Conservation (phyloP, 2,329 filamentous ascomycete genomes). For the Lasiodiplodia citricola region DNA sequence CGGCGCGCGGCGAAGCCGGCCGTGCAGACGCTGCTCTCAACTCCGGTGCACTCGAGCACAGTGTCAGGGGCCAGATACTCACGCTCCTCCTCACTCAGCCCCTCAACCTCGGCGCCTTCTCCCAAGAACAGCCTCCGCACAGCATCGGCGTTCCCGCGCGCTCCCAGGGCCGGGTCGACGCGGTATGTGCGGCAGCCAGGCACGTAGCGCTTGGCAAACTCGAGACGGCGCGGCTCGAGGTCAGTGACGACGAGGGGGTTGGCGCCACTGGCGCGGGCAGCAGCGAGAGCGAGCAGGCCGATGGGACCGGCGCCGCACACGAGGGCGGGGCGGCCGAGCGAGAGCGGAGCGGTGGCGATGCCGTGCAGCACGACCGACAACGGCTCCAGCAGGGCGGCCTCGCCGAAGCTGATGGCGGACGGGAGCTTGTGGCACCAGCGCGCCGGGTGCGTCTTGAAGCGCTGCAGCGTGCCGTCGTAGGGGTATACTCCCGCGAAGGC, state of each 20-base stretch:
- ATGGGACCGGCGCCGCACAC: constrained; percentile 70
- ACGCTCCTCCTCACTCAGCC: constrained; percentile 56
- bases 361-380: constrained; percentile 67
- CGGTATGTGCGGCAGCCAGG: constrained; percentile 61
- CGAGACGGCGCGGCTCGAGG: constrained; percentile 60
- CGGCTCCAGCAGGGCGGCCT: constrained; percentile 69
- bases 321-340: constrained; percentile 60
- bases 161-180: constrained; percentile 53
- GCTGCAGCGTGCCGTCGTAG: constrained; percentile 64
- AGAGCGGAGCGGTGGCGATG: constrained; percentile 59
- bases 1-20: constrained; percentile 62
- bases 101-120: constrained; percentile 57
- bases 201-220: constrained; percentile 63
- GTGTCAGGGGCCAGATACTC: constrained; percentile 52
- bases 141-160: constrained; percentile 56
- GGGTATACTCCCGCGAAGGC: constrained; percentile 67
- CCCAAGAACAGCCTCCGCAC: constrained; percentile 62
- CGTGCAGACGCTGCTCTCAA: constrained; percentile 67
- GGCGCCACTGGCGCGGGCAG: constrained; percentile 66
- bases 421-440: constrained; percentile 60
- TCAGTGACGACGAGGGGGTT: constrained; percentile 70
- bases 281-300: constrained; percentile 65
- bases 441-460: constrained; percentile 67
- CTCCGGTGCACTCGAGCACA: constrained; percentile 69
- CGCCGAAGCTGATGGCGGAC: constrained; percentile 60